Evolutionary conservation across 192 early-diverging fungal species (phyloP).

Genomic region (Coemansia sp.): DNA sequence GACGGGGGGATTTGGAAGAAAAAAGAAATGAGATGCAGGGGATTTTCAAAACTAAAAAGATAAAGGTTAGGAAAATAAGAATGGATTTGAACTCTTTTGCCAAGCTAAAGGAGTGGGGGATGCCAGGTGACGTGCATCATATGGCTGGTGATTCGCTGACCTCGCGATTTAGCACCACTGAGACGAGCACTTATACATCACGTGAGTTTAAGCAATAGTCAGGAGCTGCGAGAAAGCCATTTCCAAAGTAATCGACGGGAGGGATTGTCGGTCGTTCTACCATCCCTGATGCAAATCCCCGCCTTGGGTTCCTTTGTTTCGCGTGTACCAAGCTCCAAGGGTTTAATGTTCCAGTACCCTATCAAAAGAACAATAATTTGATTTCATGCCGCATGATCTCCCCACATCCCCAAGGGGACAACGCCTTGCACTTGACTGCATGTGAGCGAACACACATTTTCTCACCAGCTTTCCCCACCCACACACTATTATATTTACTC

Average conservation of each 20-base stretch:
- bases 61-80: background rate
- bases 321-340: no score
- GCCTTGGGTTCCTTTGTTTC: background rate
- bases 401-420: background rate
- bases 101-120: background rate
- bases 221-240: background rate
- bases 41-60: background rate
- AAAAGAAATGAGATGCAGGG: background rate
- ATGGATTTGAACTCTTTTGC: background rate
- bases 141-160: background rate
- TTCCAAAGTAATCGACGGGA: background rate
- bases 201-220: background rate
- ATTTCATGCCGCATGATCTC: background rate
- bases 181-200: background rate
- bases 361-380: background rate
- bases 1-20: background rate
- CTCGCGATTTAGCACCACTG: background rate
- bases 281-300: background rate
- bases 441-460: background rate
- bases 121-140: background rate
- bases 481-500: background rate
- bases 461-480: background rate
- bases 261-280: background rate
- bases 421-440: constrained; percentile 2
- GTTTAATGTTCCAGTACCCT: background rate